These are phyloP conservation scores for Salinomyces thailandicus DNA, from an alignment of 2,329 filamentous ascomycete genomes.

Conservation along the genomic window DNA sequence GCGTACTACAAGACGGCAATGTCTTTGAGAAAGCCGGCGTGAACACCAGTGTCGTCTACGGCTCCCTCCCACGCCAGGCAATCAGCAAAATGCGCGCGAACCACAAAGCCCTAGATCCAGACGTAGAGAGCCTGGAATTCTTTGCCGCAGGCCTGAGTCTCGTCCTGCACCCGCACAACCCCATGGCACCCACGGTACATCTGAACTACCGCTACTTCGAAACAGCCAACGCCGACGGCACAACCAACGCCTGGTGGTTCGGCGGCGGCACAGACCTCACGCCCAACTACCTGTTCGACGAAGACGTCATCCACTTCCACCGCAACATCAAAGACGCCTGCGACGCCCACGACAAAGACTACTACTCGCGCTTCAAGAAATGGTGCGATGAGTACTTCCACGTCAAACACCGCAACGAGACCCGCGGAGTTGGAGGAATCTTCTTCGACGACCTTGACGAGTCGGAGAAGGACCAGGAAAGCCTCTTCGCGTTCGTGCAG, in stretches of 20 bases:
- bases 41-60: slow-evolving; percentile 91
- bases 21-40: slow-evolving; percentile 97
- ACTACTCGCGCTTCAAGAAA: slow-evolving; percentile 90
- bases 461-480: slow-evolving; percentile 74
- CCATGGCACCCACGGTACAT: slow-evolving; percentile 94
- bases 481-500: slow-evolving; percentile 79
- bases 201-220: slow-evolving; percentile 99
- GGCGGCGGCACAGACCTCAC: slow-evolving; percentile 92
- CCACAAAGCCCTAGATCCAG: slow-evolving; percentile 77
- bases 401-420: slow-evolving; percentile 82
- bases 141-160: slow-evolving; percentile 90
- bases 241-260: slow-evolving; percentile 90
- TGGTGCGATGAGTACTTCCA: slow-evolving; percentile 98
- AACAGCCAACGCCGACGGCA: slow-evolving; percentile 75
- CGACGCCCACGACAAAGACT: slow-evolving; percentile 82
- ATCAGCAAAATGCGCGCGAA: slow-evolving; percentile 90
- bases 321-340: slow-evolving; percentile 83
- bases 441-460: slow-evolving; percentile 98
- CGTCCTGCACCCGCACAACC: slow-evolving; percentile 87
- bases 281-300: slow-evolving; percentile 87
- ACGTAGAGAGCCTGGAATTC: slow-evolving; percentile 78
- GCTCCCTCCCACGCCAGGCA: slow-evolving; percentile 72
- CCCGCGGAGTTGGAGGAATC: slow-evolving; percentile 83
- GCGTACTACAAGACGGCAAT: slow-evolving; percentile 88
- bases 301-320: slow-evolving; percentile 96